Conservation (phyloP, 768 basidiomycete species). For the Termitomyces sp. region DNA sequence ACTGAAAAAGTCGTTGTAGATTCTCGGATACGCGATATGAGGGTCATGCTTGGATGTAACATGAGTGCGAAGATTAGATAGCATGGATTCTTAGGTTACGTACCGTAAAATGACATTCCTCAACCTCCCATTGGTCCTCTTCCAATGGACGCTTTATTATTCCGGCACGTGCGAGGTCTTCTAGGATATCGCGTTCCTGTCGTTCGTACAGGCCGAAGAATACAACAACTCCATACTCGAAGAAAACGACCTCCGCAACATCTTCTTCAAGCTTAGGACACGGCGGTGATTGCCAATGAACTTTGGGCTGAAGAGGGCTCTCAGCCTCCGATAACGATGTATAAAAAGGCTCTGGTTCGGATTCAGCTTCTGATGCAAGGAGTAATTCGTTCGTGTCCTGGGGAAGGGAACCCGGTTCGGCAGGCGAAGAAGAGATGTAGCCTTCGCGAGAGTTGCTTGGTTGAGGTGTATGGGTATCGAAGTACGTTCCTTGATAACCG, state of each 20-base stretch:
- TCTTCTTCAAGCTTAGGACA: constrained; percentile 39
- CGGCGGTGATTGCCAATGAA: constrained; percentile 12
- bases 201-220: constrained; percentile 85
- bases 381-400: not conserved
- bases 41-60: constrained; percentile 68
- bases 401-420: constrained; percentile 28
- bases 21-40: constrained; percentile 80
- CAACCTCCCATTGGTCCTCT: constrained; percentile 85
- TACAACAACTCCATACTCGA: constrained; percentile 87
- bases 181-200: constrained; percentile 80
- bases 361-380: constrained; percentile 11
- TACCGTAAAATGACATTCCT: constrained; percentile 89
- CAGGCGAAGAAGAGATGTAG: constrained; percentile 56
- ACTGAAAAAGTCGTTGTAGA: constrained; percentile 98
- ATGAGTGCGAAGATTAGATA: constrained; percentile 1
- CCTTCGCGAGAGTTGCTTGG: constrained; percentile 49
- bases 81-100: constrained; percentile 24
- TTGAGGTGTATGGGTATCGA: constrained; percentile 38
- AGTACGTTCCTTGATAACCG: constrained; percentile 87
- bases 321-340: constrained; percentile 11
- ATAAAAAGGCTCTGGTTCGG: constrained; percentile 12
- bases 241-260: constrained; percentile 75
- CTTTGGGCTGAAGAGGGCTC: constrained; percentile 1
- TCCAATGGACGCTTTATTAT: constrained; percentile 58
- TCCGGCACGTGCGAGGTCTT: constrained; percentile 76